Base-by-base conservation (phyloP, 306 rosid genomes). In the Glycine latifolia region DNA sequence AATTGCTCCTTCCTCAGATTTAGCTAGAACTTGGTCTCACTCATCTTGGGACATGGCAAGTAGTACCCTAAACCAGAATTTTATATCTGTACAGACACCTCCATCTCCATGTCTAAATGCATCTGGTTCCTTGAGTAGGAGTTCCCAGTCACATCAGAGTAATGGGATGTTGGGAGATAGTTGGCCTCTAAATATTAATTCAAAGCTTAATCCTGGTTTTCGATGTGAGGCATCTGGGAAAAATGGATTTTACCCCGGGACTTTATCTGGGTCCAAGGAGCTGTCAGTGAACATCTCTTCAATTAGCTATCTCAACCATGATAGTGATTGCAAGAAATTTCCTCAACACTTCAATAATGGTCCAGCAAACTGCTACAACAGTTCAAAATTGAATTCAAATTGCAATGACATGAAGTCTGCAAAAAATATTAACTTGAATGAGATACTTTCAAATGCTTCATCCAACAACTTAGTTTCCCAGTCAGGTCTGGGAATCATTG, bases 401-500 rank as follows among this genome's bases (percentile, higher is more conserved):
- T 79, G 78, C 71, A 52, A 79, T 16, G 86, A 86, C 75, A 52
- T 60, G 87, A 90, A 85, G 76, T 79, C 92, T 71, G 80, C 85
- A 58, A 90, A 82, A 85, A 95, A 89, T 78, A 77, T 86, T 75
- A 88, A 91, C 88, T 86, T 91, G 91, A 91, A 91, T 83, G 90
- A 77, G 76, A 81, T 54, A 73, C 84, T 88, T 81, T 82, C 89
- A 48, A 90, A 89, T 48, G 78, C 90, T 76, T 89, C 94, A 77
- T 83, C 95, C 62, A 77, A 84, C 79, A 81, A 77, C 77, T 78
- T 67, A 17, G 85, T 49, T 82, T 71, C 86, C 71, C 84, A 80
- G 79, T 62, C 81, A 26, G 85, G 84, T 80, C 83, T 76, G 71
- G 85, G 84, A 71, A 76, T 78, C 77, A 58, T 54, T 61, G 86